phyloP scores from a whole-genome alignment of 108 stramenopile species.

The Mediolabrus comicus region DNA sequence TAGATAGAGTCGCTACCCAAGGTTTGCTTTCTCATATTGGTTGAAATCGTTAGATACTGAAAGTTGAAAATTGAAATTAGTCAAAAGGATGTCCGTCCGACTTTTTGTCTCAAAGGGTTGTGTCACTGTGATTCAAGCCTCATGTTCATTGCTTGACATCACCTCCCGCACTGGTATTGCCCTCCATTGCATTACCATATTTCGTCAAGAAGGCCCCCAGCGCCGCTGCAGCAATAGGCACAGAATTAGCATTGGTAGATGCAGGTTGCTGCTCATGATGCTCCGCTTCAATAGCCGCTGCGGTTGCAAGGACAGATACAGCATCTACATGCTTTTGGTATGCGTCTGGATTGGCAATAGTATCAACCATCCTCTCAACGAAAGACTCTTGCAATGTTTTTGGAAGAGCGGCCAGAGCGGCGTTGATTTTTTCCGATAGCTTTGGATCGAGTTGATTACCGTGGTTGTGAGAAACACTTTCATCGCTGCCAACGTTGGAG shows the following conservation, averaged over 20 bases:
- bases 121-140: background rate
- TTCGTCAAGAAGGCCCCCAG: slow-evolving; percentile 55
- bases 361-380: slow-evolving; percentile 58
- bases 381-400: slow-evolving; percentile 56
- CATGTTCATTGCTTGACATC: slow-evolving; percentile 15
- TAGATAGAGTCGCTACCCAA: background rate
- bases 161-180: background rate
- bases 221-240: slow-evolving; percentile 55
- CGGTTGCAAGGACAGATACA: slow-evolving; percentile 49
- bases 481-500: slow-evolving; percentile 4
- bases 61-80: background rate
- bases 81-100: background rate
- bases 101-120: background rate
- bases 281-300: slow-evolving; percentile 55
- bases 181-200: slow-evolving; percentile 41
- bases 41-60: slow-evolving; percentile 2
- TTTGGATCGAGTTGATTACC: slow-evolving; percentile 16
- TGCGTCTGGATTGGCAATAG: slow-evolving; percentile 37
- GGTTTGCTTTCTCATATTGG: background rate
- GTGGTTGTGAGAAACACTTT: slow-evolving; percentile 1
- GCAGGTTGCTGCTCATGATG: slow-evolving; percentile 17
- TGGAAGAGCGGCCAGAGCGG: slow-evolving; percentile 54
- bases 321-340: slow-evolving; percentile 49
- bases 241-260: slow-evolving; percentile 19
- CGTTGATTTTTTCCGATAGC: slow-evolving; percentile 49